Conservation (phyloP, 2,329 filamentous ascomycete genomes). For the Sclerotinia trifoliorum region DNA sequence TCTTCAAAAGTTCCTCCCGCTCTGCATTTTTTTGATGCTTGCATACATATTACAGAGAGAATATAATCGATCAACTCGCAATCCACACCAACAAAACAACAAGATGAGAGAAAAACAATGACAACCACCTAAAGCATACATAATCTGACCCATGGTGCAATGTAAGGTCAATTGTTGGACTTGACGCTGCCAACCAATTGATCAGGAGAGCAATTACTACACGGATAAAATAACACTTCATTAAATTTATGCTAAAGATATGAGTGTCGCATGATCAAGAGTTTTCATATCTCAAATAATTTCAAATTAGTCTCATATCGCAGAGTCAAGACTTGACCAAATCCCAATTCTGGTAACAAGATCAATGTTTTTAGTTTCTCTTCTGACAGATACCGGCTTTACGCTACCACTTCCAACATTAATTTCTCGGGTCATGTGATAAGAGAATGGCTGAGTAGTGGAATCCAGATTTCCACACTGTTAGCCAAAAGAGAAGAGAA, state of each 20-base stretch:
- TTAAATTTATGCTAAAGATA: not conserved
- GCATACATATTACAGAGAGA: not conserved
- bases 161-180: not conserved
- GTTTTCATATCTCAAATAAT: not conserved
- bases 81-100: not conserved
- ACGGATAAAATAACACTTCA: not conserved
- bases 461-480: constrained; percentile 93
- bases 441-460: constrained; percentile 99
- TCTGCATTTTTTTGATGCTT: not conserved
- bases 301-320: not conserved
- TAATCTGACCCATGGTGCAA: not conserved
- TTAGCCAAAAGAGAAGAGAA: constrained; percentile 98
- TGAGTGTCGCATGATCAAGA: not conserved
- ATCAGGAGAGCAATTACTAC: not conserved
- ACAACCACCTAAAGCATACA: not conserved
- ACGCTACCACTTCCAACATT: constrained; percentile 91
- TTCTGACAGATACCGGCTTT: constrained; percentile 99
- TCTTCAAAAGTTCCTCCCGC: not conserved
- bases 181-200: not conserved
- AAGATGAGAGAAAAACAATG: not conserved
- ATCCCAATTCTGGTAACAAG: constrained; percentile 91
- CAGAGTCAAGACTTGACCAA: not conserved
- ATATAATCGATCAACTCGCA: not conserved
- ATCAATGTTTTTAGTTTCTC: constrained; percentile 99
- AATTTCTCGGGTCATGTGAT: constrained; percentile 99